Evolutionary conservation across 2,329 filamentous ascomycete genomes (phyloP).

Genomic region (Talaromyces rugulosus): DNA sequence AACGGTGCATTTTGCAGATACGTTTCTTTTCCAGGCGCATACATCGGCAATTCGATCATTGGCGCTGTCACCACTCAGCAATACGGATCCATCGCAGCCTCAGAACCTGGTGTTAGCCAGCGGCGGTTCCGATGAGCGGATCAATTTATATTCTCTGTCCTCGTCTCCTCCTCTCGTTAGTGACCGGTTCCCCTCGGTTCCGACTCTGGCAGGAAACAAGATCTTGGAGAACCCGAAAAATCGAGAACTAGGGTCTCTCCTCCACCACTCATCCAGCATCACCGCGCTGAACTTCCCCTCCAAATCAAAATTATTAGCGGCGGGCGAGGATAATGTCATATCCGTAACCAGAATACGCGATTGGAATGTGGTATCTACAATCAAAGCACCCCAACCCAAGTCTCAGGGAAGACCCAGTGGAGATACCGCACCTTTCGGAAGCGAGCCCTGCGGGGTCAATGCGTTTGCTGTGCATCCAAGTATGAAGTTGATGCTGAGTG

Average conservation of each 20-base stretch:
- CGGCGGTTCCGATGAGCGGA: constrained; percentile 86
- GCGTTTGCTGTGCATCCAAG: constrained; percentile 94
- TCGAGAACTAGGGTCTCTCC: constrained; percentile 76
- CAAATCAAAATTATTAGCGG: constrained; percentile 79
- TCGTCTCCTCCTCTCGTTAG: constrained; percentile 58
- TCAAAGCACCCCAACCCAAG: constrained; percentile 85
- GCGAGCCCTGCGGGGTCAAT: constrained; percentile 82
- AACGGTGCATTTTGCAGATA: constrained; percentile 72
- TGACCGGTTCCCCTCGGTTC: constrained; percentile 56
- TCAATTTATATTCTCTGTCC: constrained; percentile 91
- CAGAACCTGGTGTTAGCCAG: constrained; percentile 87
- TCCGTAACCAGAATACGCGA: constrained; percentile 83
- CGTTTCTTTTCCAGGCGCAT: constrained; percentile 94
- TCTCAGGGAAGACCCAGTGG: constrained; percentile 75
- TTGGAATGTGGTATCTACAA: constrained; percentile 80
- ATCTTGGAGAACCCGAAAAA: constrained; percentile 83
- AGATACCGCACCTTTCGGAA: constrained; percentile 79
- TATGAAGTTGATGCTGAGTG: constrained; percentile 93
- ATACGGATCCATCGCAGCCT: constrained; percentile 48
- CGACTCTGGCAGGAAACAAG: constrained; percentile 65
- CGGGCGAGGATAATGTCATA: constrained; percentile 86
- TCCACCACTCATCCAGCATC: constrained; percentile 81
- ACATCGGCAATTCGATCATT: constrained; percentile 84
- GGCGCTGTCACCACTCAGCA: constrained; percentile 73
- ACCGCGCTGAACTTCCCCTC: constrained; percentile 78